Conservation (phyloP, 495 filamentous ascomycete species). For the Penicillium coffeae region DNA sequence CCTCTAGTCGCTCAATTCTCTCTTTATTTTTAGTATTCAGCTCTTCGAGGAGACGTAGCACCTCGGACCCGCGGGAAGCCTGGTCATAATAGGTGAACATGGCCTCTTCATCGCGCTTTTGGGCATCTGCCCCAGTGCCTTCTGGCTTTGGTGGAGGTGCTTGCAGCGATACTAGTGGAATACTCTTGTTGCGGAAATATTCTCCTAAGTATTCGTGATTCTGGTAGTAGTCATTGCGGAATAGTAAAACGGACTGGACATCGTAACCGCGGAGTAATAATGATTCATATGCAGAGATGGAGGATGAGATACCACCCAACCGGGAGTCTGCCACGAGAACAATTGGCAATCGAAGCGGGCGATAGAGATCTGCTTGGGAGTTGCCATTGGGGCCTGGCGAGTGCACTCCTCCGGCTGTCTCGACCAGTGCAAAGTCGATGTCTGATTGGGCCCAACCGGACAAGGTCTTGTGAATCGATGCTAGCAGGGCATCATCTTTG, state of each 20-base stretch:
- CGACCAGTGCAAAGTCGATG: constrained; percentile 54
- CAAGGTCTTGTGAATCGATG: constrained; percentile 44
- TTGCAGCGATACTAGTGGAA: constrained; percentile 50
- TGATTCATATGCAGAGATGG: constrained; percentile 73
- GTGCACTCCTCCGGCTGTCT: constrained; percentile 74
- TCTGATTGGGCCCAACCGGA: constrained; percentile 35
- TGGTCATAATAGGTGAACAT: constrained; percentile 58
- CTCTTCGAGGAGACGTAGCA: constrained; percentile 38
- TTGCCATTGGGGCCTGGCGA: constrained; percentile 70
- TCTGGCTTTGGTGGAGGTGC: constrained; percentile 45
- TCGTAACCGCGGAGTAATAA: constrained; percentile 71
- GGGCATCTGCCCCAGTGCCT: constrained; percentile 23
- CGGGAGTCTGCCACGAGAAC: constrained; percentile 66
- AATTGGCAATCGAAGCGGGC: constrained; percentile 65
- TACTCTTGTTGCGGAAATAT: constrained; percentile 58
- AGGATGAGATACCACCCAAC: constrained; percentile 69
- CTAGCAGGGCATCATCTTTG: constrained; percentile 44
- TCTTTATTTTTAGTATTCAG: constrained; percentile 44
- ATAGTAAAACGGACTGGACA: constrained; percentile 60
- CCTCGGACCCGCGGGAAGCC: constrained; percentile 32
- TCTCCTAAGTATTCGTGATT: constrained; percentile 61
- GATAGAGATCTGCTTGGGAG: constrained; percentile 71
- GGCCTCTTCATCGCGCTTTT: constrained; percentile 44
- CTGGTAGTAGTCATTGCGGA: constrained; percentile 56
- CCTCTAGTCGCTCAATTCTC: constrained; percentile 52